Evolutionary conservation across 2,329 filamentous ascomycete genomes (phyloP).

Genomic region (Hypoxylon sp.): DNA sequence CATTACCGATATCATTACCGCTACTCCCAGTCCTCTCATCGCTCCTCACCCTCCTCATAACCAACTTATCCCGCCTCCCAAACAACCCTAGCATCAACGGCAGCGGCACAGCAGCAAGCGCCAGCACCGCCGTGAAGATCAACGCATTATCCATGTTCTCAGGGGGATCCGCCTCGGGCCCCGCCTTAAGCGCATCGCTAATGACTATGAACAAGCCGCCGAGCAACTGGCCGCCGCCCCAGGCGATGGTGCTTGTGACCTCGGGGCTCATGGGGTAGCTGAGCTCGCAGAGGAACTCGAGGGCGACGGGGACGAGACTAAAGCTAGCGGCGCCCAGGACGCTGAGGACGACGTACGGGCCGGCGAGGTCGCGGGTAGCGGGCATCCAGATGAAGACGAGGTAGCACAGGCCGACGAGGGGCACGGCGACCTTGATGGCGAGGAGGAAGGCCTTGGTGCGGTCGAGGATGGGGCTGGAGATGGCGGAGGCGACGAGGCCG

Average conservation of each 20-base stretch:
- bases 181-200: constrained; percentile 79
- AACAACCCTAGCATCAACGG: constrained; percentile 80
- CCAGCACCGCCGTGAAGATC: constrained; percentile 83
- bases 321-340: constrained; percentile 86
- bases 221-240: constrained; percentile 87
- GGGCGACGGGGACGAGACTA: constrained; percentile 82
- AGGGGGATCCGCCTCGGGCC: constrained; percentile 68
- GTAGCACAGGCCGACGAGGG: constrained; percentile 80
- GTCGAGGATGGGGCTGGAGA: constrained; percentile 86
- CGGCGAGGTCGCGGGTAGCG: constrained; percentile 66
- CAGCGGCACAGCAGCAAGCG: constrained; percentile 74
- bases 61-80: constrained; percentile 69
- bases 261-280: constrained; percentile 90
- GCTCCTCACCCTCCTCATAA: constrained; percentile 64
- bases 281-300: constrained; percentile 90
- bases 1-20: neutral
- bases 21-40: constrained; percentile 54
- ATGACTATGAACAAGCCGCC: constrained; percentile 89
- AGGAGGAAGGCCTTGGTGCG: constrained; percentile 83
- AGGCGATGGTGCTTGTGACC: constrained; percentile 85
- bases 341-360: constrained; percentile 81
- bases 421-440: constrained; percentile 80
- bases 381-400: constrained; percentile 88
- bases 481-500: constrained; percentile 82
- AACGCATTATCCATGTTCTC: constrained; percentile 81